A percentile compares a stretch with the other conserved stretches of the same genome.
Evolutionary conservation across 176 grass and related monocot species (phyloP).

Genomic region (Alloteropsis semialata): DNA sequence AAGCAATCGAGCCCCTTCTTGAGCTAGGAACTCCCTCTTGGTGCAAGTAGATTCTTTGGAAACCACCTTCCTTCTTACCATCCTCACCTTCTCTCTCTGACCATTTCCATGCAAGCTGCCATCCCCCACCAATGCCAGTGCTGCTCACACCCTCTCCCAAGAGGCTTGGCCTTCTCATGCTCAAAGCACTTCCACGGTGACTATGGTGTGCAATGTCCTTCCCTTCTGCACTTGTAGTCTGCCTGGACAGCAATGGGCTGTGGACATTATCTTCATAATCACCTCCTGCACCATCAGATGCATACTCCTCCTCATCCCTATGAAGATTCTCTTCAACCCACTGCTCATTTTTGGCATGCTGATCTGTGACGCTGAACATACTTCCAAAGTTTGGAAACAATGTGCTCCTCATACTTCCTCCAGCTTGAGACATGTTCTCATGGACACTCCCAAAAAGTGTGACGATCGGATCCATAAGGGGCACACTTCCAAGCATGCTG

Average conservation of each 20-base stretch:
- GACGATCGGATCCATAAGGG: constrained; percentile 79
- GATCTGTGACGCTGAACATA: constrained; percentile 87
- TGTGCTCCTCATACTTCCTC: constrained; percentile 78
- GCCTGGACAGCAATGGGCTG: constrained; percentile 68
- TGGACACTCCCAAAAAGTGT: constrained; percentile 83
- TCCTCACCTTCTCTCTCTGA: constrained; percentile 66
- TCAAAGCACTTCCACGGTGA: constrained; percentile 50
- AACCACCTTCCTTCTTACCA: constrained; percentile 78
- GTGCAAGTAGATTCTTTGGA: constrained; percentile 90
- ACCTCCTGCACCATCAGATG: constrained; percentile 57
- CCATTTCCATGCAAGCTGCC: constrained; percentile 93
- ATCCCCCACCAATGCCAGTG: constrained; percentile 84
- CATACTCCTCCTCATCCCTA: constrained; percentile 67
- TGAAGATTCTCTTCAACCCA: constrained; percentile 95
- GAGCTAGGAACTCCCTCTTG: constrained; percentile 64
- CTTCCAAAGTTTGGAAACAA: constrained; percentile 94
- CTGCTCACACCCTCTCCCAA: constrained; percentile 64
- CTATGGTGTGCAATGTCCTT: constrained; percentile 52
- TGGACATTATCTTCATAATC: constrained; percentile 73
- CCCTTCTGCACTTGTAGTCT: constrained; percentile 66
- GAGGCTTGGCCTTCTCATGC: constrained; percentile 61
- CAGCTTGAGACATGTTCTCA: constrained; percentile 74
- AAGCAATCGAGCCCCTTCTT: constrained; percentile 63
- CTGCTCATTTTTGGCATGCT: constrained; percentile 64
- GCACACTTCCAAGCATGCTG: constrained; percentile 68